Evolutionary conservation across 2,329 filamentous ascomycete species (phyloP), one percentile per base, ranked within the genome.

Genomic region (Colletotrichum sp.): DNA sequence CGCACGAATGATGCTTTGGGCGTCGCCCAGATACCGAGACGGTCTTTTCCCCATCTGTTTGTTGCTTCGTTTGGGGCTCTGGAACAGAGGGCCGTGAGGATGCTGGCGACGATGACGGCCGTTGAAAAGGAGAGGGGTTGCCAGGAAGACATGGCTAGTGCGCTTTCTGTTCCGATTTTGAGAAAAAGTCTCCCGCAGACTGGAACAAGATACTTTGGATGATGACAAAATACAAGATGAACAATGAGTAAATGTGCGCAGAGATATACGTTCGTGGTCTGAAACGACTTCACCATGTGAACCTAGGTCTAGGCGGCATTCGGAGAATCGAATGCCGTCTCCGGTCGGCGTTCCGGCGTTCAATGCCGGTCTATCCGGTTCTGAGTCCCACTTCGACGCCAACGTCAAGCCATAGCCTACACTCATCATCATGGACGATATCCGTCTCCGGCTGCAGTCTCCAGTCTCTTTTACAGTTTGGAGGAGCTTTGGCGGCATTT

Each of bases 21-120:
- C n/a, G 44, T 52, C 0, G 44, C 44, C 44, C 44, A 52, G 2
- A 52, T 52, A 10, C 44, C 44, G 10, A 52, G 44, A 22, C 44
- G 44, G 2, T 52, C 44, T 22, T 13, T 52, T 0, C 2, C n/a
- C 44, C 44, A 52, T 52, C 22, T 22, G 0, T 52, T 1, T 22
- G n/a, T 22, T 52, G 44, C 44, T 1, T 52, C n/a, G 8, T 52
- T 22, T 22, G 44, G 44, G 3, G 44, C 44, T 8, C 12, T 52
- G 44, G 44, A 52, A n/a, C 44, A 52, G 6, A 52, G 44, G 2
- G 44, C 44, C 2, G 44, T 52, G n/a, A 52, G 44, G 3, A 22
- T 2, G 10, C 44, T 52, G n/a, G 44, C 44, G 10, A 52, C 3
- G n/a, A 22, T 2, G 4, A 52, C 44, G 13, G 44, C 44, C n/a